Evolutionary conservation across 495 filamentous ascomycete genomes (phyloP), one percentile per base, ranked within the genome.

Genomic region (Neurospora sp.): DNA sequence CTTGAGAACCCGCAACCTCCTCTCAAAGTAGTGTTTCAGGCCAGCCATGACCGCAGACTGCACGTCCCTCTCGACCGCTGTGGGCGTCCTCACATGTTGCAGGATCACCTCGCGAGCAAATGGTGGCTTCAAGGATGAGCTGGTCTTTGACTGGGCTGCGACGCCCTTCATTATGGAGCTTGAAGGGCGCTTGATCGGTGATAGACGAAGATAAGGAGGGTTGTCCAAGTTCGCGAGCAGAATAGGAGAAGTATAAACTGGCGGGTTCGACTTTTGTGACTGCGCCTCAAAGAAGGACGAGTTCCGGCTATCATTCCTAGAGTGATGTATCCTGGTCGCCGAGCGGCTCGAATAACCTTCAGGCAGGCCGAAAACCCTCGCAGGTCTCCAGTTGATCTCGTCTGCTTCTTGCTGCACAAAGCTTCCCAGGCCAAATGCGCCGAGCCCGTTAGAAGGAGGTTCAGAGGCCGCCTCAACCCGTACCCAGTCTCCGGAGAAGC

Each of bases 401-500:
- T 85, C 85, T 62, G 77, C 72, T 59, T 86, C 87, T 37, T 77
- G 77, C 39, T 83, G 79, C 5, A 81, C 84, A 74, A 88, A 85
- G 74, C 83, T 89, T 27, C 86, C 88, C 41, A 85, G 80, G 23
- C 86, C 81, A 70, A 87, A 90, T 73, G 82, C 83, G 83, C 82
- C 90, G 80, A 84, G 84, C 79, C 82, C 88, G 74, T 85, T 85
- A 74, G 87, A 81, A 14, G 88, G 87, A 16, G 91, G 90, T 76
- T 93, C 92, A 46, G 89, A 84, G 16, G 91, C 86, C 1, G 88
- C 83, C 82, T 96, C 93, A 23, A 99, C 84, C 4, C 90, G 88
- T n/a, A 98, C 93, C 96, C 96, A 99, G 78, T 99, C 96, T 16
- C 96, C 96, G 1, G 95, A 97, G 80, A 99, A 99, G 79, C 94